Percentiles rank a stretch among this genome's conserved stretches.
Evolutionary conservation across 108 stramenopile species (phyloP).

Genomic region (Cyclostephanos tholiformis): DNA sequence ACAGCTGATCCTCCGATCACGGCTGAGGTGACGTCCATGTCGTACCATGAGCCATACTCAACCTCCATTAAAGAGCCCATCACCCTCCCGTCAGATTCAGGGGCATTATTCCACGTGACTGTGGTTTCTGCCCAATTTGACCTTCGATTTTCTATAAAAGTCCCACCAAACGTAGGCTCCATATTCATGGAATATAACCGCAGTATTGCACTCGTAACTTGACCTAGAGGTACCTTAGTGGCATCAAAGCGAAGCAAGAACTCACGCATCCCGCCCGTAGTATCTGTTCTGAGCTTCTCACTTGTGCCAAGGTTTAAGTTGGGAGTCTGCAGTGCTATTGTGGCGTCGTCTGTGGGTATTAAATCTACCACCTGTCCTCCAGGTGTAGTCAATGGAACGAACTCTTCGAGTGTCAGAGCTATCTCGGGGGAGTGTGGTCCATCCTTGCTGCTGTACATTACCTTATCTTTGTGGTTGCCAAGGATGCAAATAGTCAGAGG

Average conservation of each 20-base stretch:
- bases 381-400: neutral
- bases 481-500: conserved; percentile 43
- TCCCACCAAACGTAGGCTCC: conserved; percentile 42
- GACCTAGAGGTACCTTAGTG: conserved; percentile 38
- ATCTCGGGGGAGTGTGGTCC: conserved; percentile 45
- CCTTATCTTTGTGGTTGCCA: conserved; percentile 33
- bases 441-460: conserved; percentile 47
- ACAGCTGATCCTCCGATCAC: conserved; percentile 42
- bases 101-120: conserved; percentile 48
- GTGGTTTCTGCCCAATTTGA: conserved; percentile 40
- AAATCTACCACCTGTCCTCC: conserved; percentile 29
- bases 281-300: conserved; percentile 26
- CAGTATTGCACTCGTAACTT: conserved; percentile 35
- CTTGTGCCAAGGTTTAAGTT: conserved; percentile 39
- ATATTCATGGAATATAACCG: conserved; percentile 37
- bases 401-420: conserved; percentile 32
- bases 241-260: conserved; percentile 47
- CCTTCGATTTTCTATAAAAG: conserved; percentile 34
- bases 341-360: conserved; percentile 44
- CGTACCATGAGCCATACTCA: conserved; percentile 47
- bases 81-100: conserved; percentile 38
- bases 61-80: conserved; percentile 37
- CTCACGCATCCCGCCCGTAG: conserved; percentile 36
- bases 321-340: conserved; percentile 26
- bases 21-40: conserved; percentile 45